Percentiles rank a stretch among this genome's conserved stretches.
Evolutionary conservation across 75 land plant genomes (phyloP).

Genomic region (Azolla pinnata): DNA sequence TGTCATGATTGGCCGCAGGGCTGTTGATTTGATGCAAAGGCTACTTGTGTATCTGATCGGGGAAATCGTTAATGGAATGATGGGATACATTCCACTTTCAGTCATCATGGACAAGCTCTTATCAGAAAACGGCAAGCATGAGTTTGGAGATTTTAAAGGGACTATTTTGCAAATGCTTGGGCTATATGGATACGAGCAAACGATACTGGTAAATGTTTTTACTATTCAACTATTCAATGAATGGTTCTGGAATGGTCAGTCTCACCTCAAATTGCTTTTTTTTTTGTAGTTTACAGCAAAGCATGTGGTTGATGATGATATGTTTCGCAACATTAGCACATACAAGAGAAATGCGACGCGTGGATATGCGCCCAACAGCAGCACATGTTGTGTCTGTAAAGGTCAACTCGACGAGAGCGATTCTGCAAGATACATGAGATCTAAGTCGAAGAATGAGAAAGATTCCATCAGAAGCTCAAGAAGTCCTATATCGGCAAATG

Average conservation of each 20-base stretch:
- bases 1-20: conserved; percentile 13
- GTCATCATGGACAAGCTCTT: conserved; percentile 74
- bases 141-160: conserved; percentile 86
- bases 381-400: conserved; percentile 65
- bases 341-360: conserved; percentile 71
- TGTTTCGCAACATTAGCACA: conserved; percentile 61
- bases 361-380: conserved; percentile 57
- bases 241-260: not conserved
- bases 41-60: conserved; percentile 61
- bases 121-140: conserved; percentile 71
- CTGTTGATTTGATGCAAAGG: conserved; percentile 42
- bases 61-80: conserved; percentile 89
- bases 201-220: conserved; percentile 62
- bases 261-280: not conserved
- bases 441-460: too few species aligned
- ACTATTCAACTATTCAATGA: not conserved
- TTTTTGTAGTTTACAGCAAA: conserved; percentile 74
- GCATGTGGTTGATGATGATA: conserved; percentile 83
- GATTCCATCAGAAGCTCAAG: too few species aligned
- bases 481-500: not conserved
- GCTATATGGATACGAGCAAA: conserved; percentile 79
- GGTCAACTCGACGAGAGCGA: conserved; percentile 28
- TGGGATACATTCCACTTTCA: conserved; percentile 74
- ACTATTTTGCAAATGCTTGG: conserved; percentile 90
- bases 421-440: not conserved